phyloP scores from a whole-genome alignment of 768 basidiomycete species.

The Lactifluus subvellereus region DNA sequence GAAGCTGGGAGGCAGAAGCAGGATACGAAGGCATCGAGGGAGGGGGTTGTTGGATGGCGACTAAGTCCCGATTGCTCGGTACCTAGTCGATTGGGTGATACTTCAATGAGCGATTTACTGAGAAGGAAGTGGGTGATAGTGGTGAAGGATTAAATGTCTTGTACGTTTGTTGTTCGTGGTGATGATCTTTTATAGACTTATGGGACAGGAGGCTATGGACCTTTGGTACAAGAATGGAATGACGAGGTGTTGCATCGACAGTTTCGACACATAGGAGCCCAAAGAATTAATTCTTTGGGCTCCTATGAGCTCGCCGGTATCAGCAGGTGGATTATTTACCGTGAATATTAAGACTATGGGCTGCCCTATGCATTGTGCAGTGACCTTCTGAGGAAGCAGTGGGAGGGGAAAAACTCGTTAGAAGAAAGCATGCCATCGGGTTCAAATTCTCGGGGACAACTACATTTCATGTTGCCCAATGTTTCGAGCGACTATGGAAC shows the following conservation, averaged over 20 bases:
- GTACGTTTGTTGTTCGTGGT: not conserved
- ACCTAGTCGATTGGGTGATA: not conserved
- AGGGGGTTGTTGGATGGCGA: not conserved
- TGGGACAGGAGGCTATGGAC: not conserved
- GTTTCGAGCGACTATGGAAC: too few species aligned
- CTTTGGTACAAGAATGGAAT: not conserved
- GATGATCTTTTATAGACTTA: not conserved
- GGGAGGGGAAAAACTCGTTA: too few species aligned
- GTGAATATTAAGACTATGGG: too few species aligned
- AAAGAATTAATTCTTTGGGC: not conserved
- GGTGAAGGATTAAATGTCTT: not conserved
- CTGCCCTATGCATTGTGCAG: too few species aligned
- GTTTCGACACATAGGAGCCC: too few species aligned
- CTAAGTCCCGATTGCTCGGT: conserved; percentile 6
- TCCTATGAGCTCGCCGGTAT: too few species aligned
- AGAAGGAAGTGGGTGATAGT: not conserved
- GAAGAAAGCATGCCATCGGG: too few species aligned
- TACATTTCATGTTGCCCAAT: too few species aligned
- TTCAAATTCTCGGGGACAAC: too few species aligned
- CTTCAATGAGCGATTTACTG: not conserved
- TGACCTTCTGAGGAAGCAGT: too few species aligned
- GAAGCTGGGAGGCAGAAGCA: not conserved
- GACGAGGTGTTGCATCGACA: not conserved
- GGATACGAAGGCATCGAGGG: conserved; percentile 7
- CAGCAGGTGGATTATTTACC: too few species aligned